Evolutionary conservation across 1,284 basidiomycete genomes (phyloP), one percentile per base, ranked within the genome.

Genomic region (Psilocybe mexicana): DNA sequence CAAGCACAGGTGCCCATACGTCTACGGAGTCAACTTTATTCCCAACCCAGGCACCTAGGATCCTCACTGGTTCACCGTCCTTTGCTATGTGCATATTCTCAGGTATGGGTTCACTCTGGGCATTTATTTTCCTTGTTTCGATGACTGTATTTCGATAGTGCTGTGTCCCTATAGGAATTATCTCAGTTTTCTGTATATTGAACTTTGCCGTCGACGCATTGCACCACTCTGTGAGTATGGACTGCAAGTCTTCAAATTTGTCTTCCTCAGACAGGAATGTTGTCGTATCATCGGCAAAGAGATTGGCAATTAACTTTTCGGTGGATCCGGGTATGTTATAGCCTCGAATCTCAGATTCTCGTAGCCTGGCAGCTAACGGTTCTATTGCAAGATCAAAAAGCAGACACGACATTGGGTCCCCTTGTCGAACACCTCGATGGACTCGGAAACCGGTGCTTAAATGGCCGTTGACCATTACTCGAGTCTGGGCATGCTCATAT

Each of bases 151-250:
- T 44, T 43, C 70, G 52, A 53, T 67, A 69, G 3, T 57, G 51
- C 18, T 55, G 18, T 0, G 6, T 48, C 0, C 73, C 72, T 1
- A 74, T 52, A 11, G 70, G 72, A 0, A 71, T 61, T 11, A 69
- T 57, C 51, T 66, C 68, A 3, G 70, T 77, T 58, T 77, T 76
- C 0, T 48, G 45, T 6, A 65, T 61, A 47, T 75, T 75, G 55
- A 75, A 76, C 45, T 71, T 75, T 1, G 74, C 74, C 3, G 64
- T 67, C 40, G 72, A 70, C 4, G 67, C 72, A 24, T 28, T 30
- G 52, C 35, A 50, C 48, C 48, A 50, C 7, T 36, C 8, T 7
- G n/a, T 2, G 2, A 50, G 23, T 2, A 50, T 36, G 10, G 11
- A 6, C 25, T 51, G 49, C n/a, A 51, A 38, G 8, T 51, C 36